phyloP scores from a whole-genome alignment of 2,329 filamentous ascomycete species.

The Elsinoe fawcettii region DNA sequence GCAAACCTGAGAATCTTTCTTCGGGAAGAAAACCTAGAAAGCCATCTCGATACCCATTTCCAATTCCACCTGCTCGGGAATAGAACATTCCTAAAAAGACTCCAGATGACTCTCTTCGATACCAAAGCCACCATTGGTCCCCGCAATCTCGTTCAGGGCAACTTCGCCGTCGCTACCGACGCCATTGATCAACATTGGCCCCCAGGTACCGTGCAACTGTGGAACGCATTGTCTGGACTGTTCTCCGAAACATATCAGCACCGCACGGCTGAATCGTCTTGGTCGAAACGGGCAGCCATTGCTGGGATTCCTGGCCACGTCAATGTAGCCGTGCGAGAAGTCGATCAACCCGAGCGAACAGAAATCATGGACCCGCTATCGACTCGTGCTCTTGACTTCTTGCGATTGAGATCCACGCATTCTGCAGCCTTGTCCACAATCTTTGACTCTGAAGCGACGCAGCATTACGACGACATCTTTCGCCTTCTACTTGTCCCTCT shows the following conservation, averaged over 20 bases:
- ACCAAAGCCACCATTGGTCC: constrained; percentile 48
- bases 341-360: constrained; percentile 70
- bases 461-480: constrained; percentile 82
- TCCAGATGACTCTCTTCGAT: constrained; percentile 79
- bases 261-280: neutral
- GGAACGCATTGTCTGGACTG: constrained; percentile 78
- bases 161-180: constrained; percentile 58
- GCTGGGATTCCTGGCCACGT: constrained; percentile 35
- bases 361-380: constrained; percentile 75
- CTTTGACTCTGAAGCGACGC: constrained; percentile 61
- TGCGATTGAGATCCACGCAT: constrained; percentile 76
- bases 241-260: constrained; percentile 63
- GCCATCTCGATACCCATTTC: constrained; percentile 66
- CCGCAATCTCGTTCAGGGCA: constrained; percentile 63
- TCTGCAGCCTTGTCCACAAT: constrained; percentile 63
- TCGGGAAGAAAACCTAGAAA: constrained; percentile 59
- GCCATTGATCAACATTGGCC: constrained; percentile 69
- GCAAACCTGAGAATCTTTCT: constrained; percentile 73
- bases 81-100: constrained; percentile 69
- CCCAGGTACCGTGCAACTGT: constrained; percentile 86
- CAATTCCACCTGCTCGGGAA: constrained; percentile 80
- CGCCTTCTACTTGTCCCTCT: constrained; percentile 67
- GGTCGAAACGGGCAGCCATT: neutral
- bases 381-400: constrained; percentile 85
- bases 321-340: constrained; percentile 72